Percentiles rank a stretch among this genome's conserved stretches.
These are phyloP conservation scores for Penicillium bovifimosum DNA, from an alignment of 495 filamentous ascomycete species.

Conservation along the genomic window DNA sequence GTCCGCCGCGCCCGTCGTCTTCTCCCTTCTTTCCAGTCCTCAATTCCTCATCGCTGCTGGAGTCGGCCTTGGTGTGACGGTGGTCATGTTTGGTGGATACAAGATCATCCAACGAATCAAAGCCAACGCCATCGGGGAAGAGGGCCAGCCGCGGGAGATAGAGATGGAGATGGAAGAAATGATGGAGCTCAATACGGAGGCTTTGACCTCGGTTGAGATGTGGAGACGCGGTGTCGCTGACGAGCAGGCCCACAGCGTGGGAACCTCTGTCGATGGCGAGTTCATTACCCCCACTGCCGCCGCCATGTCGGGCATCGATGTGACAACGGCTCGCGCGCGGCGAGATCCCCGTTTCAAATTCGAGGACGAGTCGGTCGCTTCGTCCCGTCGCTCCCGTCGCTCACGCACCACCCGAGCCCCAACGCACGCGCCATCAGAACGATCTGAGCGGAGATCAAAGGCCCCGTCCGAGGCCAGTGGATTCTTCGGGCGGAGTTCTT, in stretches of 20 bases:
- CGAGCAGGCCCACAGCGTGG: conserved; percentile 49
- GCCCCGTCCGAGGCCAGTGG: conserved; percentile 11
- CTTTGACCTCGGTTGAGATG: conserved; percentile 62
- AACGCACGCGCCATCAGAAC: conserved; percentile 11
- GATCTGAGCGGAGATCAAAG: conserved; percentile 17
- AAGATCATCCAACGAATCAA: conserved; percentile 90
- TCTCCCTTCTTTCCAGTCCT: conserved; percentile 79
- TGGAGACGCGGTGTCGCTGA: conserved; percentile 87
- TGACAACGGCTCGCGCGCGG: conserved; percentile 31
- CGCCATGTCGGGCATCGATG: conserved; percentile 49
- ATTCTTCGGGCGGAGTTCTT: conserved; percentile 13
- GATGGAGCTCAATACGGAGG: conserved; percentile 50
- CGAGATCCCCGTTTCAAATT: conserved; percentile 39
- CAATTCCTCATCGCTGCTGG: conserved; percentile 92
- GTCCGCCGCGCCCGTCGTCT: conserved; percentile 71
- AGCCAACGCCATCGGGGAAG: conserved; percentile 13
- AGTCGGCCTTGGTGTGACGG: conserved; percentile 79
- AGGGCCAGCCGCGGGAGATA: conserved; percentile 1
- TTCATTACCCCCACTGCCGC: conserved; percentile 77
- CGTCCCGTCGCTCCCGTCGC: conserved; percentile 37
- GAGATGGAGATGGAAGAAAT: conserved; percentile 50
- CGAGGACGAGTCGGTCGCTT: conserved; percentile 34
- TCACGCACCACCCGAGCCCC: conserved; percentile 23
- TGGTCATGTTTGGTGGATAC: conserved; percentile 92
- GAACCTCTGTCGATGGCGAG: conserved; percentile 74